Conservation (phyloP, 2,329 filamentous ascomycete genomes). For the Chaetomium sp. region DNA sequence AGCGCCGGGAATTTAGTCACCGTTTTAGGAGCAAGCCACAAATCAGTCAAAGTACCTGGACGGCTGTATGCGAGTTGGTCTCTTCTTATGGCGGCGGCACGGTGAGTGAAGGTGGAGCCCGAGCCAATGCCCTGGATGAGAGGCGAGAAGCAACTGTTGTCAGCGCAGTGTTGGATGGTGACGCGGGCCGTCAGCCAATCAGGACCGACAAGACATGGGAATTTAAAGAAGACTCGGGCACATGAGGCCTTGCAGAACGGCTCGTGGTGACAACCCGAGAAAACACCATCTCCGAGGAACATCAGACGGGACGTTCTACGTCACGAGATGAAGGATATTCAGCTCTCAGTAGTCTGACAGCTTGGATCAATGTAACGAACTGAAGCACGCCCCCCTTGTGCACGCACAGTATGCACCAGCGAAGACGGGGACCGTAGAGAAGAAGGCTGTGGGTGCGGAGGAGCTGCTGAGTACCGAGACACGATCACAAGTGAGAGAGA, state of each 20-base stretch:
- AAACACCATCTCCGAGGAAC: constrained; percentile 17
- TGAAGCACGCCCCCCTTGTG: not conserved
- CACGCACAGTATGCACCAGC: not conserved
- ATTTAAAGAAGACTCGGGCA: not conserved
- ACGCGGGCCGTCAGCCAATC: constrained; percentile 8
- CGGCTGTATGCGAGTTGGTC: not conserved
- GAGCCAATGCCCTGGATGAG: not conserved
- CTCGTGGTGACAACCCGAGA: not conserved
- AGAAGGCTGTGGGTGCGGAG: not conserved
- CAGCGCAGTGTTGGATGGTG: not conserved
- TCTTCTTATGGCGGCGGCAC: too few relatives aligned
- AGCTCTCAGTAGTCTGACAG: not conserved
- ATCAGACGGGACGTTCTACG: too few relatives aligned
- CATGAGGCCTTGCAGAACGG: constrained; percentile 19
- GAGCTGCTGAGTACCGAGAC: not conserved
- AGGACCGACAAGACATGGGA: not conserved
- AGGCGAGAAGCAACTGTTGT: not conserved
- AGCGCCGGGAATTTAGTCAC: not conserved
- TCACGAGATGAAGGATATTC: not conserved
- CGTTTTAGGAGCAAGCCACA: not conserved
- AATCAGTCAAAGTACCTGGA: too few relatives aligned
- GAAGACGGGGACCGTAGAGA: not conserved
- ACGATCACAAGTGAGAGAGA: not conserved
- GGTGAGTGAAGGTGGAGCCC: not conserved
- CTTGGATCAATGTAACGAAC: not conserved